Evolutionary conservation across 306 rosid genomes (phyloP), one percentile per base, ranked within the genome.

Genomic region (Inga oerstediana): DNA sequence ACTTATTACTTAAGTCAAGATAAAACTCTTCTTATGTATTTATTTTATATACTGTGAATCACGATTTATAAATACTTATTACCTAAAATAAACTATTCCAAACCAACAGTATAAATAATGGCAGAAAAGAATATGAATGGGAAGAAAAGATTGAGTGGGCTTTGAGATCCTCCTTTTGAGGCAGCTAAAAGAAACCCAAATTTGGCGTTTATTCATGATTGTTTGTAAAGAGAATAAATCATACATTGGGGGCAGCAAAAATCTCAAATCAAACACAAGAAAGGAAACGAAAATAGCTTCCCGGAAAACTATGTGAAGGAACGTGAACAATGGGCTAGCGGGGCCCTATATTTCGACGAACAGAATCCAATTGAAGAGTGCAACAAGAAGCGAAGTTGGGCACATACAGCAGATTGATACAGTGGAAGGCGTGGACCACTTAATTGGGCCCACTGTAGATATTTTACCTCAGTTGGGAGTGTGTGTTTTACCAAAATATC

Each of bases 291-390:
- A 64, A 30, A 27, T 62, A 3, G 24, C 32, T 10, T 22, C 5
- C 5, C 0, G 15, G 2, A 11, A 64, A 64, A 64, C 2, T 14
- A 13, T 65, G 71, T 30, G 58, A 45, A 72, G 12, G 39, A 22
- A 70, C 54, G 7, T n/a, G 54, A 70, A 3, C 5, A 70, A 43
- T 10, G 75, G 76, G 52, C 75, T 56, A 24, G 7, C 39, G 8
- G 27, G 59, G 76, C 41, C 76, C 19, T 41, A 14, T 13, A 22
- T 11, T 10, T 5, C 52, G 9, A 11, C 17, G 52, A 41, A 16
- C 11, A 3, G 30, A 86, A 80, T 86, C 52, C 71, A 76, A 77
- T 64, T 83, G 41, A 73, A 45, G 80, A 76, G 58, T 30, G 64
- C 9, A 20, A 77, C 27, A 24, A 77, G 79, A 81, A 78, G 4